These are phyloP conservation scores for Euphrasia arctica DNA, from an alignment of 305 asterid species.

Conservation along the genomic window DNA sequence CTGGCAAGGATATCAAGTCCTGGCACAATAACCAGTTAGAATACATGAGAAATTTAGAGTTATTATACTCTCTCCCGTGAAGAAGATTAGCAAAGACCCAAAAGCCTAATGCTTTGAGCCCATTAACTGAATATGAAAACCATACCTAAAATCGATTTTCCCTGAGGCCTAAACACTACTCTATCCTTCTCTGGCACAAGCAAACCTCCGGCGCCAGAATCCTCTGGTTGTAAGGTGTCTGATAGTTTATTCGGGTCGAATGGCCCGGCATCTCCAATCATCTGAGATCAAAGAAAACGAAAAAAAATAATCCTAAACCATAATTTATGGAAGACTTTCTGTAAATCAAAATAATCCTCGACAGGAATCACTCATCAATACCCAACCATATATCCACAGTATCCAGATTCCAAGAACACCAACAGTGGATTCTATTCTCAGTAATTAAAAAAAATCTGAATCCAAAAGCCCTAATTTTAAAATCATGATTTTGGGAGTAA, in stretches of 20 bases:
- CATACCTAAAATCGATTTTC: constrained; percentile 75
- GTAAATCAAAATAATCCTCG: constrained; percentile 3
- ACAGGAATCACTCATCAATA: background rate
- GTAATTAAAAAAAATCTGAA: too few species aligned
- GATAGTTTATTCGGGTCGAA: constrained; percentile 50
- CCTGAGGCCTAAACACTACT: constrained; percentile 59
- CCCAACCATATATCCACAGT: too few species aligned
- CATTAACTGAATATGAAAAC: background rate
- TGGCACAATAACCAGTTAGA: constrained; percentile 28
- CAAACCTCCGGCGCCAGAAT: constrained; percentile 56
- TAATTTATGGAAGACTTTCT: background rate
- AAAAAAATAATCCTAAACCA: background rate
- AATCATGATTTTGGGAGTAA: too few species aligned
- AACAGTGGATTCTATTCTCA: too few species aligned
- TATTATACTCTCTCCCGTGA: constrained; percentile 2
- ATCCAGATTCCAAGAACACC: too few species aligned
- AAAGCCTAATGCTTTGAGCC: background rate
- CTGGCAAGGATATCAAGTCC: constrained; percentile 80
- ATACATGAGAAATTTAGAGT: background rate
- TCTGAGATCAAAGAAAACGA: constrained; percentile 27
- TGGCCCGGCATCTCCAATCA: constrained; percentile 29
- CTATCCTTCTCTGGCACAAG: constrained; percentile 59
- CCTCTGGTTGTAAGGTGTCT: constrained; percentile 62
- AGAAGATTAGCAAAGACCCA: background rate
- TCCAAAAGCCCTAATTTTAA: too few species aligned